A percentile compares a stretch with the other conserved stretches of the same genome.
Conservation (phyloP, 2,329 filamentous ascomycete species). For the Epichloe baconii region DNA sequence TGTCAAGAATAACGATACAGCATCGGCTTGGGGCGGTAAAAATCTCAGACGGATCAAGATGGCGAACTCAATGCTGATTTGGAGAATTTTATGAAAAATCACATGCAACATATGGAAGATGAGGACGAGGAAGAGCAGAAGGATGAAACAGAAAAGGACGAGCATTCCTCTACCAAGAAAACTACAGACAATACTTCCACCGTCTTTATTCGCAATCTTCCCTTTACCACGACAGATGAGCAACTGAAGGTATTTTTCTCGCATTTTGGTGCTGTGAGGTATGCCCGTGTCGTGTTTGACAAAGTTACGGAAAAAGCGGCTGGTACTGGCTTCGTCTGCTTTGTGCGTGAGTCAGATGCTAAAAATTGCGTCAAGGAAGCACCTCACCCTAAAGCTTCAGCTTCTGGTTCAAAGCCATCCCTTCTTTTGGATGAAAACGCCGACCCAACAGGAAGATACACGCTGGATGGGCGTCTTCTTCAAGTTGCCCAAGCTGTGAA, state of each 20-base stretch:
- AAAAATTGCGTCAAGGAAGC: slow-evolving; percentile 63
- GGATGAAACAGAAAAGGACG: slow-evolving; percentile 25
- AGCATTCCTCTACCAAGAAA: slow-evolving; percentile 15
- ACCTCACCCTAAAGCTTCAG: slow-evolving; percentile 42
- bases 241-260: slow-evolving; percentile 72
- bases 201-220: slow-evolving; percentile 86
- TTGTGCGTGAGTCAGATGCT: slow-evolving; percentile 64
- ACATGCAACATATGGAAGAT: slow-evolving; percentile 43
- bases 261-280: slow-evolving; percentile 79
- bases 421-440: slow-evolving; percentile 76
- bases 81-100: slow-evolving; percentile 44
- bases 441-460: slow-evolving; percentile 76
- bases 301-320: slow-evolving; percentile 72
- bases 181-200: slow-evolving; percentile 58
- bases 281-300: slow-evolving; percentile 85
- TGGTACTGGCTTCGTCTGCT: slow-evolving; percentile 92
- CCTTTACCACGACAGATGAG: slow-evolving; percentile 77
- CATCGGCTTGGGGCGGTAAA: slow-evolving; percentile 17
- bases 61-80: slow-evolving; percentile 32
- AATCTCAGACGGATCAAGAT: slow-evolving; percentile 20
- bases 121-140: slow-evolving; percentile 39
- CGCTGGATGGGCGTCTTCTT: slow-evolving; percentile 76
- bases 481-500: slow-evolving; percentile 76
- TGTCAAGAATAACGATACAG: slow-evolving; percentile 15
- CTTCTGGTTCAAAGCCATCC: slow-evolving; percentile 54